Conservation (phyloP, 1,139 yeast species). For the Saccharomyces hybrid region DNA sequence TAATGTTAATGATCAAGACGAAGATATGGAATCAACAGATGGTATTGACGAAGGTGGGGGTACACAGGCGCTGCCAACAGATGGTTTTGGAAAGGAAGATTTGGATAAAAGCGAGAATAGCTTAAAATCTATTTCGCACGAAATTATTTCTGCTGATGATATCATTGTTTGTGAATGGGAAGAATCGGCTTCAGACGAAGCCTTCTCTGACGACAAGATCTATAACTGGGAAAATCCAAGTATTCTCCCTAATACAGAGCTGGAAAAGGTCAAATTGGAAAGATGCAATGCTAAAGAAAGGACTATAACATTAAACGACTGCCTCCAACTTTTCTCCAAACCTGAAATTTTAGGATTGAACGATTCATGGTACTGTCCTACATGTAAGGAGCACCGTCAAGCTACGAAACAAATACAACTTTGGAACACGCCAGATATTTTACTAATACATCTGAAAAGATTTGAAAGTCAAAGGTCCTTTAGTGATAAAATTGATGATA, state of each 20-base stretch:
- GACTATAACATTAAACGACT: constrained; percentile 64
- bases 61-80: background rate
- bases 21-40: background rate
- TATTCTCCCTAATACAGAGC: constrained; percentile 43
- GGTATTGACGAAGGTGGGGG: background rate
- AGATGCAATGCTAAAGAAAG: constrained; percentile 38
- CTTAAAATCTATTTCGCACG: constrained; percentile 7
- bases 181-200: constrained; percentile 38
- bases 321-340: constrained; percentile 65
- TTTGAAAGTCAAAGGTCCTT: constrained; percentile 80
- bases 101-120: constrained; percentile 3
- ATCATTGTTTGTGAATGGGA: constrained; percentile 73
- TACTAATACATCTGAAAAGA: constrained; percentile 83
- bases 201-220: constrained; percentile 42
- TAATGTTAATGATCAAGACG: background rate
- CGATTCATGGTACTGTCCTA: constrained; percentile 92
- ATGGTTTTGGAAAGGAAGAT: background rate
- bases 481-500: constrained; percentile 81
- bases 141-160: constrained; percentile 32
- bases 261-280: constrained; percentile 40
- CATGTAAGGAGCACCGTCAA: constrained; percentile 79
- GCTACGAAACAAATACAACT: constrained; percentile 87
- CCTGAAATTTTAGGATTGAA: constrained; percentile 83
- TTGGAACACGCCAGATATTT: constrained; percentile 86
- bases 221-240: constrained; percentile 51